Percentiles rank a stretch among this genome's conserved stretches.
These are phyloP conservation scores for Urochloa ruziziensis DNA, from an alignment of 176 grass and related monocot genomes.

Conservation along the genomic window DNA sequence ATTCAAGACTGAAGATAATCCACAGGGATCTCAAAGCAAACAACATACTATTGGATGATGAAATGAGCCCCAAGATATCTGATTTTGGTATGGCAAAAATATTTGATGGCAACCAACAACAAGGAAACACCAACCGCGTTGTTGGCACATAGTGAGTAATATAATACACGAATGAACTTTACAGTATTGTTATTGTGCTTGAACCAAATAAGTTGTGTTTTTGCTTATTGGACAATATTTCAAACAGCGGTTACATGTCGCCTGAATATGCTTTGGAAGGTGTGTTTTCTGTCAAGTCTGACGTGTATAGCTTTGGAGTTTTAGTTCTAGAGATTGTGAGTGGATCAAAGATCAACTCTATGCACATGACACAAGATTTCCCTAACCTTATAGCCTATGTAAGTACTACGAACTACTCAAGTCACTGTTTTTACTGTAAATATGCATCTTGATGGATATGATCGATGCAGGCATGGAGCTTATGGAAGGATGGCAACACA, in stretches of 20 bases:
- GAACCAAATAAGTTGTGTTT: neutral
- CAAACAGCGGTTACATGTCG: neutral
- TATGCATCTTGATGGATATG: neutral
- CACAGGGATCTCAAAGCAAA: slow-evolving; percentile 11
- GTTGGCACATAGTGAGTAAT: slow-evolving; percentile 14
- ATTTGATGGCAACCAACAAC: slow-evolving; percentile 4
- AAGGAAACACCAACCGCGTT: neutral
- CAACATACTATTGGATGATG: slow-evolving; percentile 19
- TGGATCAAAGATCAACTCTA: neutral
- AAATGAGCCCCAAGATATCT: slow-evolving; percentile 8
- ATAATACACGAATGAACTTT: neutral
- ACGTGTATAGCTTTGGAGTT: slow-evolving; percentile 21
- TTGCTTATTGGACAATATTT: neutral
- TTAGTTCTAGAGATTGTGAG: slow-evolving; percentile 2
- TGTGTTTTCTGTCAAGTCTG: slow-evolving; percentile 8
- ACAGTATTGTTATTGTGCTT: neutral
- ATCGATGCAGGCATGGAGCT: neutral
- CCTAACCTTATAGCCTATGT: neutral
- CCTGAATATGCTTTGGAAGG: slow-evolving; percentile 13
- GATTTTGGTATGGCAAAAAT: slow-evolving; percentile 23
- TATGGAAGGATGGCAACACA: neutral
- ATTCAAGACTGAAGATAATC: slow-evolving; percentile 12
- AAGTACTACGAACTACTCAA: neutral
- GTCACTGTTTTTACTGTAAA: neutral
- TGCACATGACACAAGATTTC: neutral